Evolutionary conservation across 768 basidiomycete genomes (phyloP).

Genomic region (Xerocomus spinulosus): DNA sequence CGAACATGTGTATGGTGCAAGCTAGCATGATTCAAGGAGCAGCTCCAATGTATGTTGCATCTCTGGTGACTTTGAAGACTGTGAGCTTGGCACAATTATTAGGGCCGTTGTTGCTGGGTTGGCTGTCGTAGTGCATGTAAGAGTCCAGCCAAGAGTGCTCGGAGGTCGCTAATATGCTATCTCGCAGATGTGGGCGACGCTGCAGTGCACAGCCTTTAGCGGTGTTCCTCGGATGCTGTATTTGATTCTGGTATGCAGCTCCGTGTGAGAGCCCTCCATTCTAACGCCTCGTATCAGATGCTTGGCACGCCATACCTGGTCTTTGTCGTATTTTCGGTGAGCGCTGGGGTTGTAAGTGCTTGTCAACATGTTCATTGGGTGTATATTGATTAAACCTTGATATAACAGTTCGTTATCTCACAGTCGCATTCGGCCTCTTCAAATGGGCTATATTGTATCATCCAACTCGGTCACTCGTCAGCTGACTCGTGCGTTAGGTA

Average conservation of each 20-base stretch:
- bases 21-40: conserved; percentile 50
- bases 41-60: conserved; percentile 45
- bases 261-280: not conserved
- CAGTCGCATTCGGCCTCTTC: conserved; percentile 15
- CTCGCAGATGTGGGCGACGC: conserved; percentile 36
- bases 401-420: conserved; percentile 14
- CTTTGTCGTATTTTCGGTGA: conserved; percentile 39
- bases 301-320: conserved; percentile 37
- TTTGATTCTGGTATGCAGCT: conserved; percentile 21
- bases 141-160: not conserved
- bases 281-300: conserved; percentile 28
- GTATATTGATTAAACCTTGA: conserved; percentile 13
- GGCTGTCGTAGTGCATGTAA: conserved; percentile 40
- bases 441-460: conserved; percentile 51
- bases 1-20: conserved; percentile 44
- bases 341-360: conserved; percentile 36
- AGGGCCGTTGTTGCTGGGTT: conserved; percentile 43
- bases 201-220: conserved; percentile 21
- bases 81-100: not conserved
- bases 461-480: conserved; percentile 34
- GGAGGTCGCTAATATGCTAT: conserved; percentile 1
- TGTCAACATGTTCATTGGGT: conserved; percentile 10
- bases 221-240: conserved; percentile 25
- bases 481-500: conserved; percentile 18
- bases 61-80: not conserved